phyloP scores from a whole-genome alignment of 306 rosid genomes.

The Vigna hirtella region DNA sequence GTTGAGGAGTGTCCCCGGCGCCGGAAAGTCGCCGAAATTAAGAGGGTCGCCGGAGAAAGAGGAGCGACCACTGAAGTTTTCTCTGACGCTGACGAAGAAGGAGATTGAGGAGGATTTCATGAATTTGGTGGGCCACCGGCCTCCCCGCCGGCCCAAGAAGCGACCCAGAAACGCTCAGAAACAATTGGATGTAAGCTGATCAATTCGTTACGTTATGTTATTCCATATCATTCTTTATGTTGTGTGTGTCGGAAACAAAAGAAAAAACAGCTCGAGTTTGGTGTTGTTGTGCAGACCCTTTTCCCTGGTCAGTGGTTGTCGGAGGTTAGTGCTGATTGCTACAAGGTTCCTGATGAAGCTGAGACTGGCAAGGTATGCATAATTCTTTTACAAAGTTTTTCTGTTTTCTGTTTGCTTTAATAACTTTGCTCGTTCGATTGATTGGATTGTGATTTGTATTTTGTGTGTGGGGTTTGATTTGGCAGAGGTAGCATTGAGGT shows the following conservation, averaged over 20 bases:
- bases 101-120: conserved; percentile 92
- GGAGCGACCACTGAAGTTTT: conserved; percentile 59
- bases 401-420: background rate
- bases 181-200: conserved; percentile 64
- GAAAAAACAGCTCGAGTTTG: background rate
- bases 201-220: background rate
- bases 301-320: conserved; percentile 82
- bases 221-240: background rate
- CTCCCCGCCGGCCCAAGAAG: conserved; percentile 81
- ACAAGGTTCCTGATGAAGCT: conserved; percentile 62
- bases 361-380: conserved; percentile 75
- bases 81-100: conserved; percentile 60
- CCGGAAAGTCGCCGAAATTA: conserved; percentile 56
- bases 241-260: background rate
- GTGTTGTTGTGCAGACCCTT: conserved; percentile 49
- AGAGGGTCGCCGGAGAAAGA: conserved; percentile 55
- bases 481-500: conserved; percentile 61
- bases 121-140: conserved; percentile 66
- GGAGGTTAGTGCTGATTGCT: conserved; percentile 70
- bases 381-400: background rate
- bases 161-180: conserved; percentile 68
- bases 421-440: background rate
- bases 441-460: conserved; percentile 23
- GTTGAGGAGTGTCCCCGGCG: conserved; percentile 54
- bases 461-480: background rate